Evolutionary conservation across 2,329 filamentous ascomycete genomes (phyloP), one percentile per base, ranked within the genome.

Genomic region (Exophiala viscosa): DNA sequence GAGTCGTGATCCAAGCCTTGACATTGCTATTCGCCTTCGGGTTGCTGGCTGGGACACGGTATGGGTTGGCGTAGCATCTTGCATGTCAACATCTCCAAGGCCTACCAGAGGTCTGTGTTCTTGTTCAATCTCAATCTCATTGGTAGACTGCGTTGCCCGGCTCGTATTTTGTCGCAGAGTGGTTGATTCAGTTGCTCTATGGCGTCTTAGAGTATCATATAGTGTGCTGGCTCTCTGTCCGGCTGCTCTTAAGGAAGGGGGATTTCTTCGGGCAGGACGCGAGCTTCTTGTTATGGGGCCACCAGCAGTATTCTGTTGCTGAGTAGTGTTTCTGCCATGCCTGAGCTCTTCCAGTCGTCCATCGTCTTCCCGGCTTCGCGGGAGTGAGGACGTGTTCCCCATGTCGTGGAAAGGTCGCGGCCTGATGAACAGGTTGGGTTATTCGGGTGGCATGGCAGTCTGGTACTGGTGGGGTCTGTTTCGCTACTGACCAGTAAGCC

Each of bases 1-100:
- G 23, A 77, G 67, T 54, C 73, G 68, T 15, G 74, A 75, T 11
- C 74, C 73, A 39, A 77, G 62, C 35, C 75, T 66, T 46, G 74
- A 76, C 69, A 77, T 73, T 11, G 73, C 69, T 3, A 74, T 76
- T 54, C 72, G 72, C 52, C 72, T 67, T 68, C 32, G 68, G 63
- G 47, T 69, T 66, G 61, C 34, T 64, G 65, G 34, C 63, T 65
- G 50, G 60, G 50, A 51, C 13, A 52, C 32, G 6, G 23, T 46
- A 33, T 34, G 57, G 44, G 62, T 60, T 28, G 62, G 58, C 8
- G 56, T 49, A 15, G 55, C 55, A 49, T 60, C 60, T 32, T 49
- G 41, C 52, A 62, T 65, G 36, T 68, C 67, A 13, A 65, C 63
- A 32, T 68, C 61, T 31, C 61, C 60, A 20, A 61, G 50, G 42